phyloP scores from a whole-genome alignment of 225 moss, liverwort and hornwort genomes.

The Physcomitrellopsis africana region DNA sequence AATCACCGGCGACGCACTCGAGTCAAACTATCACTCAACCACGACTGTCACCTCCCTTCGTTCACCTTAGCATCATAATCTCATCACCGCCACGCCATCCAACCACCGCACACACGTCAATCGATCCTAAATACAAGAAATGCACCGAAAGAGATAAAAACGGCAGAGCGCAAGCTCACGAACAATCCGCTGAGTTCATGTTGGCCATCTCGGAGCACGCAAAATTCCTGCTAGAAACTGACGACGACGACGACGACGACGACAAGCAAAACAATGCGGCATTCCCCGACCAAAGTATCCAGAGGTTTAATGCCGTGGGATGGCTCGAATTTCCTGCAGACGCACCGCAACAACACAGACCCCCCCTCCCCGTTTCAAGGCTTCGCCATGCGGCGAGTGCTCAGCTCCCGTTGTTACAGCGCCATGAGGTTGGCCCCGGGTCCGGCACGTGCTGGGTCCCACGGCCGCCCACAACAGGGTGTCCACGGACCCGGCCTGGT shows the following conservation, averaged over 20 bases:
- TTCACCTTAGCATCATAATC: constrained; percentile 16
- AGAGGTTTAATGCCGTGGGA: background rate
- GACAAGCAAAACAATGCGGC: background rate
- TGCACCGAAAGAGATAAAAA: background rate
- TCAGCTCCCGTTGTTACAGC: no score
- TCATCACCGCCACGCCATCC: constrained; percentile 13
- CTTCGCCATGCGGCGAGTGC: no score
- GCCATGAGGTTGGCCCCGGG: no score
- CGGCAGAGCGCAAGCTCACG: background rate
- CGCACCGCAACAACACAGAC: background rate
- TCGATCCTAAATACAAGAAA: constrained; percentile 5
- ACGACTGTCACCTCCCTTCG: constrained; percentile 17
- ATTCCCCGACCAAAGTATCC: constrained; percentile 3
- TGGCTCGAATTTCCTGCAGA: background rate
- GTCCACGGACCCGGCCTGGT: no score
- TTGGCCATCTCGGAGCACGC: constrained; percentile 5
- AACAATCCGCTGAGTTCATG: background rate
- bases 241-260: background rate
- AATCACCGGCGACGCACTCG: constrained; percentile 13
- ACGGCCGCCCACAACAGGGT: no score
- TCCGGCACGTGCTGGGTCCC: no score
- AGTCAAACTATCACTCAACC: background rate
- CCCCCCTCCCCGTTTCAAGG: no score
- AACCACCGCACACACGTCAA: background rate
- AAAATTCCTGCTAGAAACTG: constrained; percentile 17